Percentiles rank a stretch among this genome's conserved stretches.
These are phyloP conservation scores for Cinnamomum micranthum DNA, from an alignment of 164 flowering plant genomes.

Conservation along the genomic window DNA sequence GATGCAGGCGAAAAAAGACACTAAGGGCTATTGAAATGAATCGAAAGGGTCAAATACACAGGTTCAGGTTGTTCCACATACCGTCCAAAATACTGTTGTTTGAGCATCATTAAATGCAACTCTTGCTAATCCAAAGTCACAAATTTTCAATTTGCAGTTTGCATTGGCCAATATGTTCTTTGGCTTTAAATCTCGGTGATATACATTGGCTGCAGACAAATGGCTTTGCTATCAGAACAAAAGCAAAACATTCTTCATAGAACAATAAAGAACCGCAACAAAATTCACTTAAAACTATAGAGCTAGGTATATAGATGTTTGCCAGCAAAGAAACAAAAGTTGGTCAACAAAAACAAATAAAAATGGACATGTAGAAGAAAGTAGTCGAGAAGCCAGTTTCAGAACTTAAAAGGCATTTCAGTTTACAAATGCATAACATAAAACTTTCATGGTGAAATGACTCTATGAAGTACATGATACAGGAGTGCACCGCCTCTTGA, in stretches of 20 bases:
- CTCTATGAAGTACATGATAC: no score
- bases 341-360: background rate
- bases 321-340: background rate
- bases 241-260: constrained; percentile 6
- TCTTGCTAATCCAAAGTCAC: constrained; percentile 94
- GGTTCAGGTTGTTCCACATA: constrained; percentile 21
- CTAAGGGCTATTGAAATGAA: background rate
- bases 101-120: constrained; percentile 87
- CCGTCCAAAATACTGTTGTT: constrained; percentile 88
- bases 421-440: no score
- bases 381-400: no score
- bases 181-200: constrained; percentile 88
- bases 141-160: constrained; percentile 87
- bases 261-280: background rate
- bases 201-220: constrained; percentile 44
- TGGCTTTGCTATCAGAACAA: constrained; percentile 16
- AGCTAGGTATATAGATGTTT: background rate
- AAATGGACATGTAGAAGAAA: no score
- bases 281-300: background rate
- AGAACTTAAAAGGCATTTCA: no score
- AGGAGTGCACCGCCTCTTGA: no score
- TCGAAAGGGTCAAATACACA: background rate
- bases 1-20: background rate
- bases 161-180: constrained; percentile 95
- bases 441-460: no score